These are phyloP conservation scores for Diaporthe ilicicola DNA, from an alignment of 2,329 filamentous ascomycete species.

Conservation along the genomic window DNA sequence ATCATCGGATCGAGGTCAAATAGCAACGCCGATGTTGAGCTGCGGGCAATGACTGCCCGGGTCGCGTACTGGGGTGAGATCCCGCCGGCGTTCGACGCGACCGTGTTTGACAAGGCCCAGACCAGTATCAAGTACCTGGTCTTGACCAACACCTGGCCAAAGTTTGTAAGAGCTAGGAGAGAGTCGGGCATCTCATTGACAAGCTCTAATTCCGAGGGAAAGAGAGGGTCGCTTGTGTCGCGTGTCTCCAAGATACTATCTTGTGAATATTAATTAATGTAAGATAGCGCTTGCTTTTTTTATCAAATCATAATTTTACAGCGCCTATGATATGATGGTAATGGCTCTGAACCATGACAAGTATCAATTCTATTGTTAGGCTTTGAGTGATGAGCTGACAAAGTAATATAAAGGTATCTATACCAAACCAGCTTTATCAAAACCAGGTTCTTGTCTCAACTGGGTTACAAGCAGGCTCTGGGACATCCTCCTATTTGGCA, in stretches of 20 bases:
- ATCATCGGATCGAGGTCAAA: constrained; percentile 28
- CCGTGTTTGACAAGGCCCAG: constrained; percentile 67
- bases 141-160: constrained; percentile 74
- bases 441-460: background rate
- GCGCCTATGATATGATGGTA: too few species aligned
- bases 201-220: background rate
- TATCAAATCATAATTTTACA: background rate
- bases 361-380: too few species aligned
- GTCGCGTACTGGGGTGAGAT: constrained; percentile 50
- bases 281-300: background rate
- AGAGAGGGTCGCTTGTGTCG: background rate
- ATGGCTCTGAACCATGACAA: too few species aligned
- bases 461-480: background rate
- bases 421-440: too few species aligned
- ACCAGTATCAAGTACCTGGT: constrained; percentile 72
- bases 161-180: constrained; percentile 50
- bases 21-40: constrained; percentile 16
- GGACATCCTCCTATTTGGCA: background rate
- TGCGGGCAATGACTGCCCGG: background rate
- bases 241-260: constrained; percentile 12
- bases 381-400: too few species aligned
- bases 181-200: constrained; percentile 7
- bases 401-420: too few species aligned
- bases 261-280: constrained; percentile 15
- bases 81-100: constrained; percentile 55